Base-by-base conservation (phyloP, 345 rosid genomes). In the Ceriops tagal region DNA sequence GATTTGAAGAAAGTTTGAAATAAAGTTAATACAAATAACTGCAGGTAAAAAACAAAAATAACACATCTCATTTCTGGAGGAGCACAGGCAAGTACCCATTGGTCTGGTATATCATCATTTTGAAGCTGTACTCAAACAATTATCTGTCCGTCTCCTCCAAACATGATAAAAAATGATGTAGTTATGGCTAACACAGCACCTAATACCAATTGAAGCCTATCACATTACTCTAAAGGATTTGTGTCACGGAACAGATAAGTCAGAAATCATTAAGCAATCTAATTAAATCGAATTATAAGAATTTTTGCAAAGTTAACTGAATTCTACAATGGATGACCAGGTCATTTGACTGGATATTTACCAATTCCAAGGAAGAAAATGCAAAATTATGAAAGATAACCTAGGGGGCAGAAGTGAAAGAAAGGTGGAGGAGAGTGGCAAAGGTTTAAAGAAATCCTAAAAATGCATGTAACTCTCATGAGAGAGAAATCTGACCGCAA, bases 401-500 rank as follows among this genome's bases (percentile, higher is more conserved):
- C 58, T 52, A 5, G 55, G 60, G 26, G 26, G 7, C 18, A 43
- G 39, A 53, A 24, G 16, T 20, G n/a, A 35, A 56, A 26, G 56
- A 35, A 37, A 20, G 27, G 43, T 24, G 3, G 34, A 20, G n/a
- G 2, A 18, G 11, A 26, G 53, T 43, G 21, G 22, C 18, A 13
- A 60, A 69, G 30, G 13, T 26, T 57, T 26, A 18, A 31, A 18
- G 34, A 16, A 67, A 67, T 8, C 6, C 20, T 56, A 58, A 24
- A 55, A 63, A 56, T 32, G 21, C 0, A 11, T 57, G 62, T 26
- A 71, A 66, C 43, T 65, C 68, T 68, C 39, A 69, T 19, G 7
- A 56, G 46, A 71, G 64, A 35, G 49, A 59, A 62, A 67, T 51
- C 35, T 7, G 43, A 64, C 56, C 58, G 37, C 47, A 37, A 49